These are phyloP conservation scores for Pseudomonodictys pantanalensis DNA, from an alignment of 495 filamentous ascomycete genomes.

Conservation along the genomic window DNA sequence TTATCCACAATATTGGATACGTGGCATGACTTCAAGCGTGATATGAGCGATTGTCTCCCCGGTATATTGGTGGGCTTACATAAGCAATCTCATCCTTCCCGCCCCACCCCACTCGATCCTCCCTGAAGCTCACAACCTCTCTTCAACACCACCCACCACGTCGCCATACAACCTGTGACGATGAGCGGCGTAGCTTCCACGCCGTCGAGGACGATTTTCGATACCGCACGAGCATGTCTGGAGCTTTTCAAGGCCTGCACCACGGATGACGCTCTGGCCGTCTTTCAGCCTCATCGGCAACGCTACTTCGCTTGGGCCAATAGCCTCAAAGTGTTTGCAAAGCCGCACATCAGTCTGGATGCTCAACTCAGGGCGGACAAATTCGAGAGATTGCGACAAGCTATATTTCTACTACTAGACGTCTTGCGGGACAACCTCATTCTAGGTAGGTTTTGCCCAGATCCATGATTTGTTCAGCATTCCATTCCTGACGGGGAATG, in stretches of 20 bases:
- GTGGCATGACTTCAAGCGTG: no score
- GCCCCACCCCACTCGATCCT: neutral
- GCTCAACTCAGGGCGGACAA: neutral
- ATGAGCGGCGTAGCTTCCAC: neutral
- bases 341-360: neutral
- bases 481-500: no score
- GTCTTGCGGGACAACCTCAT: neutral
- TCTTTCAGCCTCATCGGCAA: neutral
- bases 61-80: no score
- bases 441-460: neutral
- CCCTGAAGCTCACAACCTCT: neutral
- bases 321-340: neutral
- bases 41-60: no score
- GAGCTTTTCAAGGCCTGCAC: neutral
- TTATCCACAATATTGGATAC: no score
- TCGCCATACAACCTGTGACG: neutral
- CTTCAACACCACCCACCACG: neutral
- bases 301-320: neutral
- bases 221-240: neutral
- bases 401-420: neutral
- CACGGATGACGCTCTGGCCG: neutral
- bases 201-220: neutral
- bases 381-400: neutral
- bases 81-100: no score
- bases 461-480: neutral